These are phyloP conservation scores for Articulospora tetracladia DNA, from an alignment of 495 filamentous ascomycete genomes.

Conservation along the genomic window DNA sequence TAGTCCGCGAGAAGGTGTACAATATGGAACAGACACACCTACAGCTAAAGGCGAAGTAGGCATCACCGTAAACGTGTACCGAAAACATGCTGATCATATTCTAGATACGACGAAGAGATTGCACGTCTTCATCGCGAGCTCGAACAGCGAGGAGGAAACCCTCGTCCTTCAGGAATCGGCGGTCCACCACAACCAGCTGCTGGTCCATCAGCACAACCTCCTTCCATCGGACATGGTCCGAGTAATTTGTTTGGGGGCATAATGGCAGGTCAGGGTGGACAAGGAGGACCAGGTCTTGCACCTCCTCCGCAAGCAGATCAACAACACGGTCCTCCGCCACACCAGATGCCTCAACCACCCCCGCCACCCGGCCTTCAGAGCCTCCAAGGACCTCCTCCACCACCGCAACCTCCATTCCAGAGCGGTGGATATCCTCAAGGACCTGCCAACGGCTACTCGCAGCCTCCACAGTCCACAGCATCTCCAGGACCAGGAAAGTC, in stretches of 20 bases:
- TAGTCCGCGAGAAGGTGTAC: constrained; percentile 87
- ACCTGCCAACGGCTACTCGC: constrained; percentile 42
- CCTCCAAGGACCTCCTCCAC: constrained; percentile 43
- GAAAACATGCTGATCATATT: neutral
- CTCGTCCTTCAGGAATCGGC: constrained; percentile 57
- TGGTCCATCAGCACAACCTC: constrained; percentile 77
- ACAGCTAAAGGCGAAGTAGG: constrained; percentile 85
- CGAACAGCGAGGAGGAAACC: constrained; percentile 73
- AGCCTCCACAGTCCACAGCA: constrained; percentile 70
- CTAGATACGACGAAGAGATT: constrained; percentile 92
- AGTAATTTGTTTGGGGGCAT: constrained; percentile 92
- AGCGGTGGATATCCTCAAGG: constrained; percentile 41
- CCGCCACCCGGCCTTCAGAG: constrained; percentile 30
- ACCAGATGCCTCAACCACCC: constrained; percentile 53
- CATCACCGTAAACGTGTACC: neutral
- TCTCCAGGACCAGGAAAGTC: constrained; percentile 80
- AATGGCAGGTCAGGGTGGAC: constrained; percentile 85
- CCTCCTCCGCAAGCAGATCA: constrained; percentile 59
- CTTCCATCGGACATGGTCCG: constrained; percentile 84
- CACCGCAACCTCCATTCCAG: constrained; percentile 32
- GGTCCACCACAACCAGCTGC: constrained; percentile 63
- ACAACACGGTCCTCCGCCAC: constrained; percentile 49
- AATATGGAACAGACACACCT: constrained; percentile 84
- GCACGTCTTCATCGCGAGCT: constrained; percentile 80
- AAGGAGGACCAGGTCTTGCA: constrained; percentile 80